Conservation (phyloP, 1,139 yeast species). For the Diutina rugosa region DNA sequence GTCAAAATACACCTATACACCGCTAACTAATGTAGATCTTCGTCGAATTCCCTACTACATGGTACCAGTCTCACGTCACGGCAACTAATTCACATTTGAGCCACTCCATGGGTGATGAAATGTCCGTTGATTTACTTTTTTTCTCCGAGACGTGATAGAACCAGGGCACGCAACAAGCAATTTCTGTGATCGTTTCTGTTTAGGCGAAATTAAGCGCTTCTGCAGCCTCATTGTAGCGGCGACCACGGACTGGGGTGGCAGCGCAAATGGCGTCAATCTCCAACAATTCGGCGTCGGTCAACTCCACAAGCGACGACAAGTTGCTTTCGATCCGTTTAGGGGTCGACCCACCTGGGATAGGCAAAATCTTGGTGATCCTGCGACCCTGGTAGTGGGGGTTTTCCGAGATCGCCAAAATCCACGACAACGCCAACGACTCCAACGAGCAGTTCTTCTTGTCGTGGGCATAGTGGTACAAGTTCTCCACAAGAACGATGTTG, state of each 20-base stretch:
- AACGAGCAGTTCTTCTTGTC: constrained; percentile 29
- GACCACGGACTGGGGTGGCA: constrained; percentile 30
- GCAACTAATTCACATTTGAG: not conserved
- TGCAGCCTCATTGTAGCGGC: constrained; percentile 25
- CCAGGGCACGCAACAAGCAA: not conserved
- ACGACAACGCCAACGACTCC: constrained; percentile 62
- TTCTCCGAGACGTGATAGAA: not conserved
- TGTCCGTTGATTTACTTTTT: not conserved
- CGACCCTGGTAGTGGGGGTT: constrained; percentile 16
- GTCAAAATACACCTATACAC: too few relatives aligned
- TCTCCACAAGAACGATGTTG: constrained; percentile 35
- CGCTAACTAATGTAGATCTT: not conserved
- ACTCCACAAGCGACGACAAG: constrained; percentile 25
- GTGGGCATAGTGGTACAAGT: constrained; percentile 36
- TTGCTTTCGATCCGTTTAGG: constrained; percentile 47
- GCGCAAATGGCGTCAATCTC: constrained; percentile 32
- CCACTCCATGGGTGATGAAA: not conserved
- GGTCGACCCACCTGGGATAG: constrained; percentile 69
- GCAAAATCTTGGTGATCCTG: constrained; percentile 46
- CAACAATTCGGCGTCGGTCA: constrained; percentile 40
- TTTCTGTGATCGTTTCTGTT: too few relatives aligned
- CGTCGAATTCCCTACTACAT: too few relatives aligned
- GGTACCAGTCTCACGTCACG: not conserved
- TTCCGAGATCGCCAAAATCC: constrained; percentile 37
- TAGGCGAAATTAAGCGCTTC: constrained; percentile 7